These are phyloP conservation scores for Moringa oleifera DNA, from an alignment of 345 rosid genomes.

Conservation along the genomic window DNA sequence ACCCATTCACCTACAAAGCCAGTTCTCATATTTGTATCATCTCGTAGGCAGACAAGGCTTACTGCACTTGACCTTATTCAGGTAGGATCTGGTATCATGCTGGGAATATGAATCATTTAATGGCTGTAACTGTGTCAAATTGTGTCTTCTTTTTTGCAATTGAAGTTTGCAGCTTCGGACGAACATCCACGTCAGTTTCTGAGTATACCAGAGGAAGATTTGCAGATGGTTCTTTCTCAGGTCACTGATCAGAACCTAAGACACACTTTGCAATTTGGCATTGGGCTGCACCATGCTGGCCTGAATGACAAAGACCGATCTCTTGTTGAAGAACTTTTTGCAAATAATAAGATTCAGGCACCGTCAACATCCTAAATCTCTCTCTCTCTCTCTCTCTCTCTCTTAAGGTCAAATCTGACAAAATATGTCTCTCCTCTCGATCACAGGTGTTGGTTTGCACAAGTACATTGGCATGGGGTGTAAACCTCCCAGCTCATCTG, in stretches of 20 bases:
- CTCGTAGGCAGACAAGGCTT: slow-evolving; percentile 98
- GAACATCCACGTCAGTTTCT: slow-evolving; percentile 92
- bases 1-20: slow-evolving; percentile 97
- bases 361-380: slow-evolving; percentile 16
- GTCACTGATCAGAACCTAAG: slow-evolving; percentile 89
- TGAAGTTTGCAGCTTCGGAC: slow-evolving; percentile 91
- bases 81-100: slow-evolving; percentile 36
- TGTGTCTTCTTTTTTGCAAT: slow-evolving; percentile 17
- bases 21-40: slow-evolving; percentile 93
- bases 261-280: slow-evolving; percentile 94
- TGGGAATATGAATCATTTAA: slow-evolving; percentile 4
- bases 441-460: slow-evolving; percentile 86
- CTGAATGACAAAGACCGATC: slow-evolving; percentile 93
- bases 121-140: slow-evolving; percentile 7
- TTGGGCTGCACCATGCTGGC: slow-evolving; percentile 98
- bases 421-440: background rate
- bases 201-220: slow-evolving; percentile 72
- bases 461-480: slow-evolving; percentile 98
- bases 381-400: slow-evolving; percentile 11
- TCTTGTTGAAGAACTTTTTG: slow-evolving; percentile 88
- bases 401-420: background rate
- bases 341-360: slow-evolving; percentile 96
- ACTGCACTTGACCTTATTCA: slow-evolving; percentile 97
- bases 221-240: slow-evolving; percentile 95
- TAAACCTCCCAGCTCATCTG: slow-evolving; percentile 94